Evolutionary conservation across 257 asterid genomes (phyloP), one percentile per base, ranked within the genome.

Genomic region (Solanum sejunctum): DNA sequence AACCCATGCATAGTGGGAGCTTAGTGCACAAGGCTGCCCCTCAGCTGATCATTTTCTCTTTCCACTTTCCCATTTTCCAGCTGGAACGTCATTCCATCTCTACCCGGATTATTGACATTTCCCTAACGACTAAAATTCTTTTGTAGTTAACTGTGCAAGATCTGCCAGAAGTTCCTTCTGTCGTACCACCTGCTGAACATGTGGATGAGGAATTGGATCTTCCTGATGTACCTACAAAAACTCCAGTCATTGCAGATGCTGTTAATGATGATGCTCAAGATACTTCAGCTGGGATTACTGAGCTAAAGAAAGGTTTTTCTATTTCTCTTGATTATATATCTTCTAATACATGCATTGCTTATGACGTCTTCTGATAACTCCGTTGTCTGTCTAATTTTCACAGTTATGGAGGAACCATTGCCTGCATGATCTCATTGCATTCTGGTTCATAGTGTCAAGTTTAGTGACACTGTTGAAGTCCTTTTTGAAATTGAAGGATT

Each of bases 351-450:
- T 8, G 75, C 75, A 67, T 3, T 12, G 21, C 15, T 32, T 32
- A 7, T 32, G 36, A 32, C 36, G 36, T 7, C 45, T 66, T 12
- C 73, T 66, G 49, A 67, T 67, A 67, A 51, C 17, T 36, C n/a
- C 12, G 6, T 32, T 26, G 28, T 69, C 13, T 36, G 77, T 69
- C 18, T 23, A 69, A 69, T 36, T 69, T 56, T 78, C 82, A 63
- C 97, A 94, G 98, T 89, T 87, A 66, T 90, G 94, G 97, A 94
- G 91, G 98, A 93, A 80, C 97, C 97, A 84, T 80, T 92, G 52
- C 87, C 92, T 81, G 94, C 97, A 83, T 94, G 91, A 94, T 36
- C 41, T 47, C 77, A 67, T 11, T n/a, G 23, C 45, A 7, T 28
- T 23, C 36, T 67, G 49, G 47, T 66, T 66, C 21, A 66, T 1